phyloP scores from a whole-genome alignment of 2,329 filamentous ascomycete genomes.

The Sphaerulina musiva region DNA sequence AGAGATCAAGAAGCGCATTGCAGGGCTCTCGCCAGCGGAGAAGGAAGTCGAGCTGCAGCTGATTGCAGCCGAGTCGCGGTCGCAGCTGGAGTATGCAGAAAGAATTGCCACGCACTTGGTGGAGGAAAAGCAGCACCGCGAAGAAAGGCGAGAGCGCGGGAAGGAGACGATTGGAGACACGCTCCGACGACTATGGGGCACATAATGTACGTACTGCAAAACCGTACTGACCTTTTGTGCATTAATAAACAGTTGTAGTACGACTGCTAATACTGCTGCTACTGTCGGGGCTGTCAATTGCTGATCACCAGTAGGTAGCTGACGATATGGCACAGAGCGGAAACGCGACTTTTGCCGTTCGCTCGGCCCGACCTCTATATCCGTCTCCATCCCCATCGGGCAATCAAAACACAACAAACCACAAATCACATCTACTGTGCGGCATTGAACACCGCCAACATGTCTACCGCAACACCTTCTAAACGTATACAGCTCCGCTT shows the following conservation, averaged over 20 bases:
- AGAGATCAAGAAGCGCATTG: constrained; percentile 45
- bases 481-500: constrained; percentile 15
- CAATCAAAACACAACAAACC: background rate
- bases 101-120: constrained; percentile 52
- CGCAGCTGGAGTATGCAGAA: constrained; percentile 54
- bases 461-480: constrained; percentile 26
- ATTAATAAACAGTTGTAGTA: background rate
- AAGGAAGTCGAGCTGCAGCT: constrained; percentile 57
- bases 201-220: background rate
- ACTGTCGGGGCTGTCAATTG: too few species aligned
- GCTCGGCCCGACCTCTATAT: background rate
- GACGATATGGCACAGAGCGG: background rate
- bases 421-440: constrained; percentile 3
- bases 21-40: constrained; percentile 30
- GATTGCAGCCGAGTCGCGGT: constrained; percentile 55
- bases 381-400: background rate
- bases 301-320: background rate
- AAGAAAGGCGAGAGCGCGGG: constrained; percentile 52
- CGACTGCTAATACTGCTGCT: too few species aligned
- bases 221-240: background rate
- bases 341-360: background rate
- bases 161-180: constrained; percentile 41
- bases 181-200: constrained; percentile 32
- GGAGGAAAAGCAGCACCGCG: constrained; percentile 50
- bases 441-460: constrained; percentile 11